Evolutionary conservation across 164 flowering plant genomes (phyloP).

Genomic region (Platanus orientalis): DNA sequence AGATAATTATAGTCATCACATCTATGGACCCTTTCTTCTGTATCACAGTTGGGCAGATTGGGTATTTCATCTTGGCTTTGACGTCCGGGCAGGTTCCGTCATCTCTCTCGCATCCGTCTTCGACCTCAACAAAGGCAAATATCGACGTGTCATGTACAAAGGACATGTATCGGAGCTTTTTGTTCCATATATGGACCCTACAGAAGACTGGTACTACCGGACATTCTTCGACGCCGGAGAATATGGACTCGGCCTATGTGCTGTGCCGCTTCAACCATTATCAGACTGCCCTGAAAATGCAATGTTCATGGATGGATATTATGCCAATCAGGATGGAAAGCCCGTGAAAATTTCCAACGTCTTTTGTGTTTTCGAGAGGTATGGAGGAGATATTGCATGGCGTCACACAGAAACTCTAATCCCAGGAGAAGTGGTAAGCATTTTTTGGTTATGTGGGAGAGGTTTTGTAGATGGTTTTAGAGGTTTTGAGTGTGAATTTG

Average conservation of each 20-base stretch:
- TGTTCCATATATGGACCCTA: constrained; percentile 68
- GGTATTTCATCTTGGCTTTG: constrained; percentile 48
- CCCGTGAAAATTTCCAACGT: constrained; percentile 32
- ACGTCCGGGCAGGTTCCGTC: constrained; percentile 47
- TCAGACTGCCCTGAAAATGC: constrained; percentile 55
- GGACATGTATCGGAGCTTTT: constrained; percentile 56
- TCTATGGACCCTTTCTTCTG: no score
- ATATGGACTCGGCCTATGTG: constrained; percentile 45
- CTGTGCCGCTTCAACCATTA: constrained; percentile 39
- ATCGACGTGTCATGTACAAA: constrained; percentile 44
- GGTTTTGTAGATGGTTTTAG: no score
- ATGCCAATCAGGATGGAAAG: constrained; percentile 32
- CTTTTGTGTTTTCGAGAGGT: constrained; percentile 47
- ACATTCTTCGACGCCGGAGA: constrained; percentile 63
- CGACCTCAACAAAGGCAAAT: constrained; percentile 30
- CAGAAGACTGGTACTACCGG: constrained; percentile 55
- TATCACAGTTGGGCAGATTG: constrained; percentile 64
- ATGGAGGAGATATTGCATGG: constrained; percentile 60
- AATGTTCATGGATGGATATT: constrained; percentile 37
- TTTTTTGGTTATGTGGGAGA: neutral
- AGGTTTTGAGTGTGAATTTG: neutral
- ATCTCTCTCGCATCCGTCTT: constrained; percentile 52
- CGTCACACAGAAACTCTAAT: constrained; percentile 51
- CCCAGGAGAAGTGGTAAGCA: constrained; percentile 37
- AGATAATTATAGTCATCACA: no score